A percentile compares a stretch with the other conserved stretches of the same genome.
These are phyloP conservation scores for Coemansia sp. DNA, from an alignment of 192 early-diverging fungal species.

Conservation along the genomic window DNA sequence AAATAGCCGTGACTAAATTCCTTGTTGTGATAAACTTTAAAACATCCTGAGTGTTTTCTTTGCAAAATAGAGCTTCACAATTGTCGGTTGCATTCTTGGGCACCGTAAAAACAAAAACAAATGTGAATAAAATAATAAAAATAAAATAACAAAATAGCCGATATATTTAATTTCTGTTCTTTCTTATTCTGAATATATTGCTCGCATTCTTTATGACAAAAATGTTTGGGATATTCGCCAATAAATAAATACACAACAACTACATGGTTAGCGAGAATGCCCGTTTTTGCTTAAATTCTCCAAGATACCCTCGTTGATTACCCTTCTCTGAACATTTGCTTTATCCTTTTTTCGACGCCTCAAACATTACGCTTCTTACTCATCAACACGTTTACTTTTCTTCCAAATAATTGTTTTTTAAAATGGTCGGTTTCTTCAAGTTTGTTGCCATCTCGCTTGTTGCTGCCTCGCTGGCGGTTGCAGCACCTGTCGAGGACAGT, in stretches of 20 bases:
- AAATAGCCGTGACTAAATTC: background rate
- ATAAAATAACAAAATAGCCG: background rate
- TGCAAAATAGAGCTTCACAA: background rate
- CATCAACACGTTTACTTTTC: background rate
- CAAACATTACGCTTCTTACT: too few species aligned
- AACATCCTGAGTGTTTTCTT: background rate
- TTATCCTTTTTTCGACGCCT: too few species aligned
- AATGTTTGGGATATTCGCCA: background rate
- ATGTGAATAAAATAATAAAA: background rate
- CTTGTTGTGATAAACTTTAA: background rate
- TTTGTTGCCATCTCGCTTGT: slow-evolving; percentile 23
- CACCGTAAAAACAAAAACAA: too few species aligned
- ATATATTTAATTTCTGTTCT: background rate
- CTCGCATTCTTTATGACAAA: background rate
- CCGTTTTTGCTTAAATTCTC: background rate
- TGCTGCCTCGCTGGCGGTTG: slow-evolving; percentile 12
- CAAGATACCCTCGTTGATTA: too few species aligned
- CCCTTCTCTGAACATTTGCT: too few species aligned
- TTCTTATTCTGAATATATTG: background rate
- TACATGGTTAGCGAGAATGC: background rate
- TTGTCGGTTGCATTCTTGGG: too few species aligned
- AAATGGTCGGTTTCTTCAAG: slow-evolving; percentile 32
- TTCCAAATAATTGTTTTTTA: background rate
- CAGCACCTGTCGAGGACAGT: slow-evolving; percentile 11
- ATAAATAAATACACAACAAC: background rate